phyloP scores from a whole-genome alignment of 108 stramenopile species.

The Skeletonema menzelii region DNA sequence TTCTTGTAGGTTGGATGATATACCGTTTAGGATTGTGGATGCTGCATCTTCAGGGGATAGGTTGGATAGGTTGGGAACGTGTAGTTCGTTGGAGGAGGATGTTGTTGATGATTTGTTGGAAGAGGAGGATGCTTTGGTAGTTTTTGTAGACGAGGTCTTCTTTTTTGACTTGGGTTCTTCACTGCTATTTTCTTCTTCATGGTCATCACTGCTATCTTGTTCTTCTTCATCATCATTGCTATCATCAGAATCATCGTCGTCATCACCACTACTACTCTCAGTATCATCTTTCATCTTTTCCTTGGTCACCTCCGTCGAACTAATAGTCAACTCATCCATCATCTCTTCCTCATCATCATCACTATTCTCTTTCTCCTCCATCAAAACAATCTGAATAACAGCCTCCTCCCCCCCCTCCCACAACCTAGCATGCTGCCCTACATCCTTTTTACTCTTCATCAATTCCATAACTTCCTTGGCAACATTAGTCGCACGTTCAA shows the following conservation, averaged over 20 bases:
- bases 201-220: background rate
- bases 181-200: background rate
- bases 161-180: background rate
- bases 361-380: background rate
- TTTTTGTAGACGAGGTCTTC: background rate
- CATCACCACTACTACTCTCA: too few relatives aligned
- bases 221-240: background rate
- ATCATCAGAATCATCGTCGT: constrained; percentile 19
- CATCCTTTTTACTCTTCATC: background rate
- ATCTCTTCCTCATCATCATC: background rate
- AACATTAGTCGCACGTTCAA: background rate
- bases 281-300: background rate
- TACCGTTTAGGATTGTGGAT: constrained; percentile 14
- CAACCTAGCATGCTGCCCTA: background rate
- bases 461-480: background rate
- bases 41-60: constrained; percentile 30
- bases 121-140: background rate
- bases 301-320: too few relatives aligned
- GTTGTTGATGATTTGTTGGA: background rate
- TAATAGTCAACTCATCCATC: background rate
- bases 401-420: background rate
- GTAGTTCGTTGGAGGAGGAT: constrained; percentile 20
- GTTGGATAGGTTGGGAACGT: constrained; percentile 33
- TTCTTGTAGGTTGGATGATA: constrained; percentile 16
- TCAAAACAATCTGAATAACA: background rate